A percentile compares a stretch with the other conserved stretches of the same genome.
phyloP scores from a whole-genome alignment of 495 filamentous ascomycete genomes.

The Neurospora sp. region DNA sequence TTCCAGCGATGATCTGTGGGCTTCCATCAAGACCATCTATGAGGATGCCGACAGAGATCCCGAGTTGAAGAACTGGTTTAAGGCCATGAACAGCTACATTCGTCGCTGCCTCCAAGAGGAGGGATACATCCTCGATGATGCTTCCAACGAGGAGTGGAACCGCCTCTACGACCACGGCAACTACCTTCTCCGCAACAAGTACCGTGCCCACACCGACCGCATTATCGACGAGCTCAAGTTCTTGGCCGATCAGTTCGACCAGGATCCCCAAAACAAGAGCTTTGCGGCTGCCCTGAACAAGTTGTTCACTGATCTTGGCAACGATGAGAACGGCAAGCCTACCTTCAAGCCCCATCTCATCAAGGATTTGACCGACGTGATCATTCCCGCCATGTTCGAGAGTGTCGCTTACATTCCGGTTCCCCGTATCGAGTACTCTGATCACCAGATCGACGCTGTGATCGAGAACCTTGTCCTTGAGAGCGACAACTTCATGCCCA shows the following conservation, averaged over 20 bases:
- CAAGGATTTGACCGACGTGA: constrained; percentile 79
- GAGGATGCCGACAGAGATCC: constrained; percentile 83
- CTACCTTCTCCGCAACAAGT: constrained; percentile 81
- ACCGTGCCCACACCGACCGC: constrained; percentile 77
- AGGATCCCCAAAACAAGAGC: constrained; percentile 73
- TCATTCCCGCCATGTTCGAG: constrained; percentile 78
- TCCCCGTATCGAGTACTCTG: constrained; percentile 87
- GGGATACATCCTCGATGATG: constrained; percentile 82
- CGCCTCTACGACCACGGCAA: constrained; percentile 75
- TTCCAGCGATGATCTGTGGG: constrained; percentile 75
- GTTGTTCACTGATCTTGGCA: constrained; percentile 80
- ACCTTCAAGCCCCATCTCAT: constrained; percentile 86
- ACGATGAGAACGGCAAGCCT: constrained; percentile 66
- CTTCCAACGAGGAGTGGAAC: constrained; percentile 75
- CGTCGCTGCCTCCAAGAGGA: constrained; percentile 78
- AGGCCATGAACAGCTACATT: constrained; percentile 62
- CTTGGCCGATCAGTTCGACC: constrained; percentile 76
- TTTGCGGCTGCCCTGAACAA: constrained; percentile 70
- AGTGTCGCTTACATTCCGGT: constrained; percentile 85
- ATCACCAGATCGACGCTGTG: constrained; percentile 74
- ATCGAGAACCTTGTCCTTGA: constrained; percentile 93
- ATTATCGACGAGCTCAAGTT: constrained; percentile 87
- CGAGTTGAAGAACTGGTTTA: constrained; percentile 86
- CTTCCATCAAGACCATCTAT: constrained; percentile 80
- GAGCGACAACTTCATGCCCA: constrained; percentile 94